Base-by-base conservation (phyloP, 2,329 filamentous ascomycete species). In the Pseudogymnoascus destructans region DNA sequence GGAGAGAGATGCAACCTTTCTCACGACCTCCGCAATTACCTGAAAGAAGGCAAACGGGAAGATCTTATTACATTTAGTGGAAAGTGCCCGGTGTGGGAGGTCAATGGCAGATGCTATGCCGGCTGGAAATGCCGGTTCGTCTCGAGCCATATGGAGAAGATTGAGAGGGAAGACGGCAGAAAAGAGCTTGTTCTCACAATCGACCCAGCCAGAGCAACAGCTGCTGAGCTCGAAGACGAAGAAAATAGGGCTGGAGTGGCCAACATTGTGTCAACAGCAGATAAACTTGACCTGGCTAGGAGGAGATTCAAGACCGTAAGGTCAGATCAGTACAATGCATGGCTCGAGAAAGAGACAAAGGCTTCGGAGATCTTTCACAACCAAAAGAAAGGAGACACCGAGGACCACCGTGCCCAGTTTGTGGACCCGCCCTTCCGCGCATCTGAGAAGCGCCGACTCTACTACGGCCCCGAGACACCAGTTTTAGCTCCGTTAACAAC, bases 111-210 rank as follows among this genome's bases (percentile, higher is more conserved):
- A 61, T 98, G 93, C 66, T 79, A 81, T 55, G 81, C 86, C 11
- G 93, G 93, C 5, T 98, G 92, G 91, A 95, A 92, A 70, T 98
- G 93, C 70, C 86, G 92, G 19, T 95, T 96, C 68, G 86, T 89
- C 32, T 80, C 80, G 62, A 95, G 89, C 62, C 93, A 98, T 72
- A 93, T 89, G 66, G 78, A 84, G 62, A 92, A 97, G 72, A 73
- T 87, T 21, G 81, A 87, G 63, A 82, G 77, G 17, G 83, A 85
- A 58, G 91, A 95, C 70, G 92, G 90, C 7, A 80, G 81, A 64
- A 89, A 87, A 66, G 92, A 97, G 72, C 73, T 97, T 57, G 76
- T 92, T 2, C 76, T 95, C 55, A 66, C 86, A 17, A 79, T 82
- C 58, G 65, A 70, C 33, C 30, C 36, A 13, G 17, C 25, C 19